These are phyloP conservation scores for Actinomucor elegans DNA, from an alignment of 371 early-diverging fungal species.

Conservation along the genomic window DNA sequence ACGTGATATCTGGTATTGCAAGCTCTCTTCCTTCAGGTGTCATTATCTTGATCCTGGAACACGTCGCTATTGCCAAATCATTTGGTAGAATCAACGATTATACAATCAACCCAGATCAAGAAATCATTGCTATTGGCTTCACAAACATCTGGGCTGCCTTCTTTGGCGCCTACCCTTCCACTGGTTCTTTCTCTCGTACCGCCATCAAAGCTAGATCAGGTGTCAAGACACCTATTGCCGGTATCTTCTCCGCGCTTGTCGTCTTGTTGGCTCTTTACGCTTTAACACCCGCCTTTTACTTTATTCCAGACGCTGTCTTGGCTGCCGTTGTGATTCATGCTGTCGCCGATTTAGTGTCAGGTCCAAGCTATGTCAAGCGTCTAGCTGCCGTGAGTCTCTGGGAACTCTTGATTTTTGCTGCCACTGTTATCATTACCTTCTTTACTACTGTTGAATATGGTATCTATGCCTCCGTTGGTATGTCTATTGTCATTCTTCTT, in stretches of 20 bases:
- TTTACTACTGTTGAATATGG: conserved; percentile 73
- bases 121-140: conserved; percentile 83
- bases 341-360: conserved; percentile 59
- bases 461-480: conserved; percentile 64
- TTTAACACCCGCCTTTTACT: conserved; percentile 82
- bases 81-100: conserved; percentile 76
- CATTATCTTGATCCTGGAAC: conserved; percentile 78
- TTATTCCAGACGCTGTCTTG: conserved; percentile 77
- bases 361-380: conserved; percentile 33
- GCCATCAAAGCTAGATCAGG: conserved; percentile 82
- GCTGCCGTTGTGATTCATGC: conserved; percentile 81
- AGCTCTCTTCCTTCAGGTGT: conserved; percentile 63
- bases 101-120: conserved; percentile 71
- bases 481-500: conserved; percentile 65
- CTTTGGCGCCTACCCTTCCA: conserved; percentile 66
- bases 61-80: conserved; percentile 78
- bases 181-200: conserved; percentile 52
- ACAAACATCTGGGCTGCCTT: conserved; percentile 81
- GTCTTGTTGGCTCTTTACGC: conserved; percentile 80
- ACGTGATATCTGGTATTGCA: conserved; percentile 43
- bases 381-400: conserved; percentile 50
- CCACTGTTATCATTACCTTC: conserved; percentile 63
- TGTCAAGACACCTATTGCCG: conserved; percentile 81
- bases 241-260: conserved; percentile 71
- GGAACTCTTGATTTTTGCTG: conserved; percentile 51